Evolutionary conservation across 2,329 filamentous ascomycete genomes (phyloP).

Genomic region (Cyphellophora attinorum): DNA sequence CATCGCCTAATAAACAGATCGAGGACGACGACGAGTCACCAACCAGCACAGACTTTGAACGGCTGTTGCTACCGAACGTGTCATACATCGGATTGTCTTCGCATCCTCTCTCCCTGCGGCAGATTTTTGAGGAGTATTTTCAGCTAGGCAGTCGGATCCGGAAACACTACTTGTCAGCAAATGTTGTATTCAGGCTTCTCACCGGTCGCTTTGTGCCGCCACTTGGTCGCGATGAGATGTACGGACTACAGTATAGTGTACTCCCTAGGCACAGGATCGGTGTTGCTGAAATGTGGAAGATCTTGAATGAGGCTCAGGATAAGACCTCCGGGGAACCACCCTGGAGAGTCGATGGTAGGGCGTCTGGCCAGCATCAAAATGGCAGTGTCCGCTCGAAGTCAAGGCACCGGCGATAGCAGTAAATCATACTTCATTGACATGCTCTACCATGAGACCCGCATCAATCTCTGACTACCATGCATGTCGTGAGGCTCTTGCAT

Average conservation of each 20-base stretch:
- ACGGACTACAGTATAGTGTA: conserved; percentile 97
- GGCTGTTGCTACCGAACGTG: conserved; percentile 4
- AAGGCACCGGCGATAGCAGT: conserved; percentile 10
- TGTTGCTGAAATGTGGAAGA: conserved; percentile 77
- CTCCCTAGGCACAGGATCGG: conserved; percentile 71
- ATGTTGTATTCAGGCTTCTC: conserved; percentile 76
- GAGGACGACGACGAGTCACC: conserved; percentile 4
- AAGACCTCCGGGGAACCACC: no score
- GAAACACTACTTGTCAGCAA: conserved; percentile 87
- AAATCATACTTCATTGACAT: conserved; percentile 4
- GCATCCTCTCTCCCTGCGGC: conserved; percentile 77
- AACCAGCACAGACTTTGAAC: conserved; percentile 7
- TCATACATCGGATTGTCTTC: conserved; percentile 45
- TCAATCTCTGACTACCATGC: no score
- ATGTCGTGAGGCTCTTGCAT: no score
- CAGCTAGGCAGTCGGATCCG: conserved; percentile 85
- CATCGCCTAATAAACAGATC: no score
- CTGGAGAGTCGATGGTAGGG: conserved; percentile 45
- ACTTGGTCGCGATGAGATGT: conserved; percentile 87
- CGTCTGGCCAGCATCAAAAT: conserved; percentile 85
- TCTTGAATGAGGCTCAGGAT: conserved; percentile 44
- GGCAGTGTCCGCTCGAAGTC: conserved; percentile 63
- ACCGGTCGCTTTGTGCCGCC: conserved; percentile 91
- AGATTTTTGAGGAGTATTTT: conserved; percentile 96
- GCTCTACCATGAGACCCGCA: no score